These are phyloP conservation scores for Sordaria brevicollis DNA, from an alignment of 495 filamentous ascomycete genomes.

Conservation along the genomic window DNA sequence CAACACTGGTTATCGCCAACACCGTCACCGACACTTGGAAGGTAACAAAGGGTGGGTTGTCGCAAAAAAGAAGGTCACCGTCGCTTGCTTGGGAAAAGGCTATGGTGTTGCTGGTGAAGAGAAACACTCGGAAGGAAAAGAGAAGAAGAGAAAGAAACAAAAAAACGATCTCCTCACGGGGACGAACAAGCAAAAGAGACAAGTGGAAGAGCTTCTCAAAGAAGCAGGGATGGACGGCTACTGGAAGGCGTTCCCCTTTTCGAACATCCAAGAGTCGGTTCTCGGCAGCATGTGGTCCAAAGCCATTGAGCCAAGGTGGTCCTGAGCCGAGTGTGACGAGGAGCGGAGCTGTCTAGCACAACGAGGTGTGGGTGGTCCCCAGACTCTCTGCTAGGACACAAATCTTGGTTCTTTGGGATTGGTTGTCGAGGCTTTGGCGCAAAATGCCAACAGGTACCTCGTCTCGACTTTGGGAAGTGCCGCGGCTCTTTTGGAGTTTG, in stretches of 20 bases:
- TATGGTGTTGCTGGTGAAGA: not conserved
- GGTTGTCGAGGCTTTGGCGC: not conserved
- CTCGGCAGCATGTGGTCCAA: conserved; percentile 19
- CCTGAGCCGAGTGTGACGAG: conserved; percentile 15
- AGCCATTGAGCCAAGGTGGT: not conserved
- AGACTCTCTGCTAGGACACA: too few relatives aligned
- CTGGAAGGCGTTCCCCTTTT: conserved; percentile 12
- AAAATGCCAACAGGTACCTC: not conserved
- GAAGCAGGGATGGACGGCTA: not conserved
- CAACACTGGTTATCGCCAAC: not conserved
- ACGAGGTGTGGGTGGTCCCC: not conserved
- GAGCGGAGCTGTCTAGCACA: conserved; percentile 7
- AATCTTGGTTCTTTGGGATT: not conserved
- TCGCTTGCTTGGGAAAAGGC: not conserved
- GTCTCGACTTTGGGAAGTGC: not conserved
- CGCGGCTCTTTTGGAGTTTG: not conserved
- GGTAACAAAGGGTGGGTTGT: not conserved
- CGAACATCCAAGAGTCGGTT: conserved; percentile 9
- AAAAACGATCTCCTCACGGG: not conserved
- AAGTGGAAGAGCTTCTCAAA: not conserved
- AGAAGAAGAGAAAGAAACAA: conserved; percentile 1
- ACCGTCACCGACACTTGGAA: conserved; percentile 1
- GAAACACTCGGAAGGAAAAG: not conserved
- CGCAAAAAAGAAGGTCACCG: not conserved
- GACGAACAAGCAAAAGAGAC: not conserved